phyloP scores from a whole-genome alignment of 306 rosid genomes.

The Vigna mungo region DNA sequence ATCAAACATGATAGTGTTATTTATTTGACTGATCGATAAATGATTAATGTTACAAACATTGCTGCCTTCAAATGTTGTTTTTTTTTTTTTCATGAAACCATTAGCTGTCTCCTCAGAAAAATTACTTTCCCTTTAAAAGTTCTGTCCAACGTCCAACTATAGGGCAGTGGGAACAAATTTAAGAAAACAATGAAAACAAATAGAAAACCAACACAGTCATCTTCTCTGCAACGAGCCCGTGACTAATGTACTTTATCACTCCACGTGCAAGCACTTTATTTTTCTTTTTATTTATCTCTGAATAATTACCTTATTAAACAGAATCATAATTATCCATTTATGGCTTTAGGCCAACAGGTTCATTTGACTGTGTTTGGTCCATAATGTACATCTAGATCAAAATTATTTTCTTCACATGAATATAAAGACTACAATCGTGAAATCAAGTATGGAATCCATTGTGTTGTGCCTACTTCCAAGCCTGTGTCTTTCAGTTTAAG shows the following conservation, averaged over 20 bases:
- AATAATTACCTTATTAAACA: neutral
- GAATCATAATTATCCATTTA: neutral
- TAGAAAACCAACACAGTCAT: neutral
- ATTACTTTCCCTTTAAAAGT: neutral
- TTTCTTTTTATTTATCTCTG: neutral
- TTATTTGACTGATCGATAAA: neutral
- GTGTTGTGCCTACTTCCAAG: too few species aligned
- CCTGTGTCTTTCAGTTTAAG: too few species aligned
- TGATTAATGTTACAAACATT: neutral
- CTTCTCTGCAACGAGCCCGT: neutral
- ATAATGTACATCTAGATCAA: too few species aligned
- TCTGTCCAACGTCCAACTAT: neutral
- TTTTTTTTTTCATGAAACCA: neutral
- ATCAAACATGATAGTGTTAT: slow-evolving; percentile 9
- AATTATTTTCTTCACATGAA: too few species aligned
- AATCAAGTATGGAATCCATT: too few species aligned
- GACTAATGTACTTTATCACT: neutral
- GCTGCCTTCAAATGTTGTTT: neutral
- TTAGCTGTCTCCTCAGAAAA: neutral
- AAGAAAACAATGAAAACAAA: neutral
- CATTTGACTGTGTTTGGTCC: too few species aligned
- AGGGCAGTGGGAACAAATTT: neutral
- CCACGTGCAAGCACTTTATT: neutral
- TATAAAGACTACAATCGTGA: too few species aligned
- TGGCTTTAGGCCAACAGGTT: too few species aligned